Conservation (phyloP, 495 filamentous ascomycete species). For the Tuber magnatum region DNA sequence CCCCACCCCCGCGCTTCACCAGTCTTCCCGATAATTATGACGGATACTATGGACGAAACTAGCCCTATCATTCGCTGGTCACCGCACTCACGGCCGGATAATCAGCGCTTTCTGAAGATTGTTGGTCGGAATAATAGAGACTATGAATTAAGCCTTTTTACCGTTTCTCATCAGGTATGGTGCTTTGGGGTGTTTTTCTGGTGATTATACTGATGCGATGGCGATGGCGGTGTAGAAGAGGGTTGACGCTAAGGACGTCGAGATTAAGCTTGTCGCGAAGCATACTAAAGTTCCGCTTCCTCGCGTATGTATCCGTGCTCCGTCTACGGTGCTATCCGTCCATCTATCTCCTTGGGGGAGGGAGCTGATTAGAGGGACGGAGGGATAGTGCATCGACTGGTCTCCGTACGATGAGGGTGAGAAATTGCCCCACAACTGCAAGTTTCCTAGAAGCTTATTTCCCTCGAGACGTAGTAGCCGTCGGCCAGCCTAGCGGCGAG, state of each 20-base stretch:
- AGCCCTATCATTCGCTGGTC: constrained; percentile 62
- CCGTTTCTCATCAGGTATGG: constrained; percentile 53
- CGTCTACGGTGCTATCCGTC: background rate
- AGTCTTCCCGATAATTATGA: background rate
- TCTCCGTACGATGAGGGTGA: constrained; percentile 57
- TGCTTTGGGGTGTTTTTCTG: background rate
- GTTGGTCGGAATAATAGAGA: constrained; percentile 57
- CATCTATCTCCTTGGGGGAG: background rate
- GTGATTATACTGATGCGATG: background rate
- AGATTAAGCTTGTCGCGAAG: constrained; percentile 62
- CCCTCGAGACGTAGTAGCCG: constrained; percentile 61
- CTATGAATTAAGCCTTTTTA: constrained; percentile 71
- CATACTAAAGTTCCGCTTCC: constrained; percentile 76
- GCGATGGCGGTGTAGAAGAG: background rate
- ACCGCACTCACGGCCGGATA: constrained; percentile 59
- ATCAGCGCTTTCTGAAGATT: constrained; percentile 70
- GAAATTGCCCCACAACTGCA: background rate
- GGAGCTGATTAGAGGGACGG: constrained; percentile 5
- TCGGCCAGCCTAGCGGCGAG: constrained; percentile 78
- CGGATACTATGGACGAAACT: constrained; percentile 17
- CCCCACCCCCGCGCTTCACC: background rate
- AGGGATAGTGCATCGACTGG: constrained; percentile 67
- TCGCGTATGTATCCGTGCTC: constrained; percentile 49
- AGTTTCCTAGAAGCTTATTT: constrained; percentile 8
- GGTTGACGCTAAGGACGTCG: constrained; percentile 46